These are phyloP conservation scores for Stellera chamaejasme DNA, from an alignment of 345 rosid species.

Conservation along the genomic window DNA sequence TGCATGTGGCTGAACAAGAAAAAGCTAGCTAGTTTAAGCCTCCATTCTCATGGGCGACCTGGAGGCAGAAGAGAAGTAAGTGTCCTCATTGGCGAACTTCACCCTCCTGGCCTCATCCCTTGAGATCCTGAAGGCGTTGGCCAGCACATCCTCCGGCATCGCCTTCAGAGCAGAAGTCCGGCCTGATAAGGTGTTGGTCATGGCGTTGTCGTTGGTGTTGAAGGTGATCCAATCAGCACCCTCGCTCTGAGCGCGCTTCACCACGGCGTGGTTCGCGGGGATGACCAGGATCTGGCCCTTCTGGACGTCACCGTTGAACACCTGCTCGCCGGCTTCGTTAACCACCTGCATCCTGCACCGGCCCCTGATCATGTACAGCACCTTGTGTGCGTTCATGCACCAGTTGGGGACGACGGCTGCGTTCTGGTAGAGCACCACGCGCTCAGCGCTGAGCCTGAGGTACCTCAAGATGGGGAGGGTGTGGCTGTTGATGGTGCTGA, in stretches of 20 bases:
- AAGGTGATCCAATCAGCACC: slow-evolving; percentile 61
- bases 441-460: slow-evolving; percentile 53
- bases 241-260: slow-evolving; percentile 33
- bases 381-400: slow-evolving; percentile 50
- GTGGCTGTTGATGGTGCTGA: slow-evolving; percentile 41
- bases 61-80: slow-evolving; percentile 22
- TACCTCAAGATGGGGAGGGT: slow-evolving; percentile 52
- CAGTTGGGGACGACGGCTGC: slow-evolving; percentile 59
- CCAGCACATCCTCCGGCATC: slow-evolving; percentile 46
- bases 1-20: too few species aligned
- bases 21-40: slow-evolving; percentile 22
- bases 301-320: slow-evolving; percentile 41
- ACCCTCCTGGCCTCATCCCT: slow-evolving; percentile 48
- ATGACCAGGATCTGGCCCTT: slow-evolving; percentile 53
- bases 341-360: slow-evolving; percentile 47
- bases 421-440: slow-evolving; percentile 47
- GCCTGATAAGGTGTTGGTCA: slow-evolving; percentile 40
- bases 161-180: slow-evolving; percentile 39
- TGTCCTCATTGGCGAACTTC: slow-evolving; percentile 41
- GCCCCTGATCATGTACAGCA: slow-evolving; percentile 53
- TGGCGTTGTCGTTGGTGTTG: slow-evolving; percentile 54
- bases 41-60: slow-evolving; percentile 33
- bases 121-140: slow-evolving; percentile 36
- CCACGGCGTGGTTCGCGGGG: slow-evolving; percentile 60
- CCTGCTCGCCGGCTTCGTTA: slow-evolving; percentile 24